Conservation (phyloP, 2,329 filamentous ascomycete species). For the Lomentospora prolificans region DNA sequence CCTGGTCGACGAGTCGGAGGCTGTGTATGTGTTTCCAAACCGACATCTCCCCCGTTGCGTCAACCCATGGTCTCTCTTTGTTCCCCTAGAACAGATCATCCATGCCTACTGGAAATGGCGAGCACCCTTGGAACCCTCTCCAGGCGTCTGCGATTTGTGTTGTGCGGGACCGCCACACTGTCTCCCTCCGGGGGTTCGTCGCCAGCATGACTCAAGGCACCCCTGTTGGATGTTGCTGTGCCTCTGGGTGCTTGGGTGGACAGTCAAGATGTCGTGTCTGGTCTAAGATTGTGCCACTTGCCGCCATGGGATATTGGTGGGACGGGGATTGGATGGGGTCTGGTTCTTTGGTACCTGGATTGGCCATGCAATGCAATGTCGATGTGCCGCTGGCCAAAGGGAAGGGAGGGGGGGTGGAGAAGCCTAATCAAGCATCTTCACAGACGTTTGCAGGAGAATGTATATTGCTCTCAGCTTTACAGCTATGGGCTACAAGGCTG, state of each 20-base stretch:
- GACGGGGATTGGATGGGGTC: background rate
- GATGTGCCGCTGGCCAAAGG: no score
- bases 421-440: no score
- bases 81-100: background rate
- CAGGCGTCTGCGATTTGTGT: no score
- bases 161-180: background rate
- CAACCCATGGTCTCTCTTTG: background rate
- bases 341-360: background rate
- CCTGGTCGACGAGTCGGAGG: background rate
- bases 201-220: background rate
- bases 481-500: no score
- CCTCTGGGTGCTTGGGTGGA: slow-evolving; percentile 4
- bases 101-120: background rate
- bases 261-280: background rate
- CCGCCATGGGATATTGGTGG: background rate
- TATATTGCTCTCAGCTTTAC: no score
- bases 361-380: no score
- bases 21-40: slow-evolving; percentile 3
- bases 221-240: background rate
- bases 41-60: background rate
- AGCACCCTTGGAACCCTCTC: no score
- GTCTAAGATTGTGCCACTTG: slow-evolving; percentile 1
- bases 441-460: no score
- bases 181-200: background rate
- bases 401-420: no score